Percentiles rank a stretch among this genome's conserved stretches.
Conservation (phyloP, 305 asterid species). For the Stenogyne calaminthoides region DNA sequence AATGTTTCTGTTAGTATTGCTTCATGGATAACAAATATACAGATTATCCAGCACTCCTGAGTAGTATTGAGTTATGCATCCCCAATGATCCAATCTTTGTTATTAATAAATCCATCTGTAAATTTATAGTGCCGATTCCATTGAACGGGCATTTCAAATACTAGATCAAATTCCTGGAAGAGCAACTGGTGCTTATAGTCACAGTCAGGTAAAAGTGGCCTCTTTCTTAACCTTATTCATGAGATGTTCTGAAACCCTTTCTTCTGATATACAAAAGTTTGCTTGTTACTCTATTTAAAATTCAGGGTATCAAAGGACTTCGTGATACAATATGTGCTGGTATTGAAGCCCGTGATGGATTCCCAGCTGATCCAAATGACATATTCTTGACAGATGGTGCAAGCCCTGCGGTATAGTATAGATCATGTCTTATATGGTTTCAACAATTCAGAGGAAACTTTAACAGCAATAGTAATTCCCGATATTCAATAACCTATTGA, state of each 20-base stretch:
- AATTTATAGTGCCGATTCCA: slow-evolving; percentile 82
- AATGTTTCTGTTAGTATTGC: background rate
- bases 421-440: background rate
- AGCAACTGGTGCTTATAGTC: slow-evolving; percentile 99
- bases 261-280: slow-evolving; percentile 2
- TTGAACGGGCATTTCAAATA: slow-evolving; percentile 87
- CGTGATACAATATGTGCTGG: slow-evolving; percentile 85
- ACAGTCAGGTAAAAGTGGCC: slow-evolving; percentile 74
- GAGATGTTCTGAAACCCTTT: background rate
- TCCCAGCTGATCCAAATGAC: slow-evolving; percentile 80
- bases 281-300: slow-evolving; percentile 8
- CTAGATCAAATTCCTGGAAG: slow-evolving; percentile 96
- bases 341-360: slow-evolving; percentile 88
- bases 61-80: background rate
- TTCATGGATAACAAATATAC: background rate
- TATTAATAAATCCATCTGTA: slow-evolving; percentile 23
- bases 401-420: slow-evolving; percentile 83
- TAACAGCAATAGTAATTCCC: background rate
- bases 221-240: slow-evolving; percentile 11
- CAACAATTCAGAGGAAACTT: background rate
- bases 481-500: background rate
- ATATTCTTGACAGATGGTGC: slow-evolving; percentile 94
- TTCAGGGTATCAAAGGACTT: slow-evolving; percentile 84
- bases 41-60: background rate
- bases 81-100: background rate